Conservation (phyloP, 2,329 filamentous ascomycete species). For the Pseudogymnoascus sp. region DNA sequence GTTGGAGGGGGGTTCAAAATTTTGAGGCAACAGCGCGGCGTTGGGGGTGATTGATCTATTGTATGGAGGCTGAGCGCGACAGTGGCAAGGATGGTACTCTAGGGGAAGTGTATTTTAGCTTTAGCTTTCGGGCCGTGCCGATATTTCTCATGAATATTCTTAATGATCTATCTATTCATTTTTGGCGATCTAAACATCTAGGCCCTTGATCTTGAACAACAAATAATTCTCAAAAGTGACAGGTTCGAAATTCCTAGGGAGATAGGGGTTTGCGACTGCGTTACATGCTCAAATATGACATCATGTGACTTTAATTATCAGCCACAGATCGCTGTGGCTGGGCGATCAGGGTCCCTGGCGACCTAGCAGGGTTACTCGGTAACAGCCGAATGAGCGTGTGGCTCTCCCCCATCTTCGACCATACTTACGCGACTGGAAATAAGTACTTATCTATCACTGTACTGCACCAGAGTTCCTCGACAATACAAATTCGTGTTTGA, state of each 20-base stretch:
- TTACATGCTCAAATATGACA: not conserved
- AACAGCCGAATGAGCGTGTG: slow-evolving; percentile 2
- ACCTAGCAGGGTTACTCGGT: slow-evolving; percentile 5
- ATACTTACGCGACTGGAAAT: slow-evolving; percentile 2
- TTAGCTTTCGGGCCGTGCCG: not conserved
- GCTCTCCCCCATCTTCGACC: not conserved
- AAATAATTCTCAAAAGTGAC: not conserved
- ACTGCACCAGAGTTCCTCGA: not conserved
- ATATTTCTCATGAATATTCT: slow-evolving; percentile 6
- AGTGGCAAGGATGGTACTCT: not conserved
- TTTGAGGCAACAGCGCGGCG: not conserved
- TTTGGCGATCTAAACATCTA: not conserved
- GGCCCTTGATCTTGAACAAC: not conserved
- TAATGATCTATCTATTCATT: not conserved
- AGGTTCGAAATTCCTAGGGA: not conserved
- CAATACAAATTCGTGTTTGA: not conserved
- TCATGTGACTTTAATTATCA: not conserved
- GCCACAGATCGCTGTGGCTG: slow-evolving; percentile 2
- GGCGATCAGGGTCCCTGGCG: not conserved
- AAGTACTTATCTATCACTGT: not conserved
- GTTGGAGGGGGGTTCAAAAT: not conserved
- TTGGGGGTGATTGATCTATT: slow-evolving; percentile 2
- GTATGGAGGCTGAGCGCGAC: not conserved
- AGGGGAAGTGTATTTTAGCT: not conserved
- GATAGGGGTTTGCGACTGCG: not conserved